Conservation (phyloP, 495 filamentous ascomycete genomes). For the Chaetomium tenue region DNA sequence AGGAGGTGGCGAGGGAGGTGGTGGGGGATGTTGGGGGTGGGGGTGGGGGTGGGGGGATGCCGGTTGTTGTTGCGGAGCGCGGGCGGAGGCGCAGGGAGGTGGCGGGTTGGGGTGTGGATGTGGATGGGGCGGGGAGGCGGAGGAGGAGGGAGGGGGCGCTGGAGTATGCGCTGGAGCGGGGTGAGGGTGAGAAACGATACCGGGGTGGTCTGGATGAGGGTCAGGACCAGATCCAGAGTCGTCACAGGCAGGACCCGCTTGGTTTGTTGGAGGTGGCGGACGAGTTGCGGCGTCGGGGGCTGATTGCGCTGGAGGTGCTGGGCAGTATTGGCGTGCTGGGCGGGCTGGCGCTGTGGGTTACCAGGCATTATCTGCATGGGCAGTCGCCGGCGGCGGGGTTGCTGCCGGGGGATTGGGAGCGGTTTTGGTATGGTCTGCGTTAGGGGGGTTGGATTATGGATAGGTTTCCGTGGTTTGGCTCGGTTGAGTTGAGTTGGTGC, state of each 20-base stretch:
- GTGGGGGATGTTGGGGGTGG: constrained; percentile 27
- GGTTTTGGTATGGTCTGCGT: constrained; percentile 27
- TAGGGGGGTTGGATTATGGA: background rate
- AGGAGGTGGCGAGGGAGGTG: constrained; percentile 72
- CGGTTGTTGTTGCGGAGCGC: background rate
- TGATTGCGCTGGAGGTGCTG: constrained; percentile 73
- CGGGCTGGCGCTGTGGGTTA: constrained; percentile 66
- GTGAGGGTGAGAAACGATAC: background rate
- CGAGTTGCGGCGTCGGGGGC: constrained; percentile 63
- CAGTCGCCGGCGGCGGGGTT: constrained; percentile 25
- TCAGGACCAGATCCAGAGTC: background rate
- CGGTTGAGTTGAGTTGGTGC: background rate
- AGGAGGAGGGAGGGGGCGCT: background rate
- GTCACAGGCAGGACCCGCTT: constrained; percentile 63
- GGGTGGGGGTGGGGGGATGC: constrained; percentile 50
- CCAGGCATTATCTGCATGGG: constrained; percentile 35
- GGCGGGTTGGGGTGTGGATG: background rate
- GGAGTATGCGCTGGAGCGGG: background rate
- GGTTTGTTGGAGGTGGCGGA: constrained; percentile 69
- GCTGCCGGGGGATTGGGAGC: constrained; percentile 35
- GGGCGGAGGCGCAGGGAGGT: background rate
- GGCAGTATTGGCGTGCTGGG: constrained; percentile 72
- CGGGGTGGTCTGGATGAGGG: background rate
- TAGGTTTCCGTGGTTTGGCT: too few relatives aligned
- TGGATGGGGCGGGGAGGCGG: too few relatives aligned